Base-by-base conservation (phyloP, 2,329 filamentous ascomycete species). In the Botrytis squamosa region DNA sequence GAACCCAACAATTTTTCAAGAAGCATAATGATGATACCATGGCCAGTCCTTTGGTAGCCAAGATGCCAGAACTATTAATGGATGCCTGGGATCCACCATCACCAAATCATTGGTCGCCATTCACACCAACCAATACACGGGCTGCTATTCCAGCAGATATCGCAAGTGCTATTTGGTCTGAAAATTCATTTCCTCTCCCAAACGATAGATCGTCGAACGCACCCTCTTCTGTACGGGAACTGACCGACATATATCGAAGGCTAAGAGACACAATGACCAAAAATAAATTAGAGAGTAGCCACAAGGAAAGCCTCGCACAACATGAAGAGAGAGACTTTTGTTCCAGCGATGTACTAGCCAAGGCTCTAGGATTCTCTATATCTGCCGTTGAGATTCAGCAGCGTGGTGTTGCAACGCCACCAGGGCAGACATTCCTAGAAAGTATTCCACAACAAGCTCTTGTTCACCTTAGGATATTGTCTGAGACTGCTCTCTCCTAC, bases 341-440 rank as follows among this genome's bases (percentile, higher is more conserved):
- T 72, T 83, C 82, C 36, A 88, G 87, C 73, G 90, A 92, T 78
- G 87, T 87, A 1, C 82, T 94, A 18, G 88, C 90, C 22, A 86
- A 87, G 74, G 85, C 90, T 2, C 89, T 98, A 22, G 95, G 93
- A 2, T 94, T 91, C 81, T 95, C 95, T 0, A 94, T 99, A 74
- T 91, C 94, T 14, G 91, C 94, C 0, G 90, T 93, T 6, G 96
- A 99, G 83, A 97, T 98, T 77, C 91, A 95, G 76, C 94, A 98
- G 81, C 92, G 96, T 78, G 96, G 96, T 10, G 86, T 94, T 5
- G 92, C 93, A 78, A 90, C 90, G 36, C 89, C 92, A 76, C 88
- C 89, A 65, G 91, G 93, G 71, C 87, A 90, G 82, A 95, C 92
- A 8, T 84, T 98, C 64, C 83, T 98, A 33, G 92, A 95, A 77